Evolutionary conservation across 2,329 filamentous ascomycete genomes (phyloP).

Genomic region (Botrytis hyacinthi): DNA sequence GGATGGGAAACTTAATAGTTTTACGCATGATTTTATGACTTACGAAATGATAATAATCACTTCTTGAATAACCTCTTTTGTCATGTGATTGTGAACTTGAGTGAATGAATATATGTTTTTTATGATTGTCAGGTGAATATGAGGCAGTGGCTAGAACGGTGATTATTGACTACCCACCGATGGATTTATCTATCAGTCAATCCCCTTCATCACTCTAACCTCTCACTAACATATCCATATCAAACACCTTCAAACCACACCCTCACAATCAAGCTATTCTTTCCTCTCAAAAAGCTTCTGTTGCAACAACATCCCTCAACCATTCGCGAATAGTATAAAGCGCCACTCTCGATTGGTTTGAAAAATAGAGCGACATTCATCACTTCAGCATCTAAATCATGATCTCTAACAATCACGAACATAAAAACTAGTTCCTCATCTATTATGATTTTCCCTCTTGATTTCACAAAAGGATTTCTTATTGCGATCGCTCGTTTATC

Average conservation of each 20-base stretch:
- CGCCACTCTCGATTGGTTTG: neutral
- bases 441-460: too few relatives aligned
- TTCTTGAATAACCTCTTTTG: neutral
- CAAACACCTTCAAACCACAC: too few relatives aligned
- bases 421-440: too few relatives aligned
- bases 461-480: too few relatives aligned
- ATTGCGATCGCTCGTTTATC: too few relatives aligned
- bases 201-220: neutral
- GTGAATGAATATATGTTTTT: neutral
- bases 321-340: neutral
- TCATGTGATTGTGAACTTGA: neutral
- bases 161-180: accelerated
- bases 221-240: too few relatives aligned
- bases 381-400: neutral
- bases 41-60: constrained; percentile 15
- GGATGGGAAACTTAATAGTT: neutral
- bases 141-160: neutral
- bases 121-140: neutral
- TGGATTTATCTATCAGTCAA: too few relatives aligned
- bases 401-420: neutral
- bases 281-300: neutral
- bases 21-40: neutral
- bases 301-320: neutral
- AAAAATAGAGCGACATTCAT: neutral
- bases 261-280: neutral